Conservation (phyloP, 2,329 filamentous ascomycete genomes). For the Aspergillus oerlinghausenensis region DNA sequence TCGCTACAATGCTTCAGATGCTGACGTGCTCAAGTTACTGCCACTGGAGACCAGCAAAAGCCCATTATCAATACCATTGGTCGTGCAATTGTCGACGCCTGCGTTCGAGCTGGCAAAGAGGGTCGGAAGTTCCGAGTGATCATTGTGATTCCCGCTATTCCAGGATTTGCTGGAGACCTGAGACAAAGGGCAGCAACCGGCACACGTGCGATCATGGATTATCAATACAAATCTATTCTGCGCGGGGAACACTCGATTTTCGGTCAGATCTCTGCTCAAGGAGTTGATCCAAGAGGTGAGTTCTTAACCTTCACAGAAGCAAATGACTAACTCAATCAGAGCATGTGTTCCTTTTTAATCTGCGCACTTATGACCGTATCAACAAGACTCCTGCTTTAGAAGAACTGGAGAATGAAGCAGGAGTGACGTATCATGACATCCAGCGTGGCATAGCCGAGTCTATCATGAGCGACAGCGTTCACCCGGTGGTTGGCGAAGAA, state of each 20-base stretch:
- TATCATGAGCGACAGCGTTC: conserved; percentile 71
- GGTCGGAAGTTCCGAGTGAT: conserved; percentile 86
- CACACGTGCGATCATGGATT: conserved; percentile 95
- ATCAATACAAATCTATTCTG: conserved; percentile 94
- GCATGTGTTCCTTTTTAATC: conserved; percentile 89
- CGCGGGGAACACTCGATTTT: conserved; percentile 90
- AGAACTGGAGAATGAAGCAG: conserved; percentile 73
- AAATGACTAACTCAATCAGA: conserved; percentile 37
- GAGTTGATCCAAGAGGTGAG: conserved; percentile 62
- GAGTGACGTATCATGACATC: conserved; percentile 78
- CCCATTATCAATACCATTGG: conserved; percentile 89
- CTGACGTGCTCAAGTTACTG: conserved; percentile 55
- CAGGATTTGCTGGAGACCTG: conserved; percentile 90
- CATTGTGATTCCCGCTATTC: conserved; percentile 82
- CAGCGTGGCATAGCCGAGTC: conserved; percentile 86
- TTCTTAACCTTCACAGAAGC: conserved; percentile 33
- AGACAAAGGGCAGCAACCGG: conserved; percentile 76
- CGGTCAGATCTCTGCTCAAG: conserved; percentile 66
- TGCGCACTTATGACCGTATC: conserved; percentile 86
- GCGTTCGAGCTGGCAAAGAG: conserved; percentile 74
- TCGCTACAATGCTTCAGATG: background rate
- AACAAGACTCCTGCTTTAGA: conserved; percentile 73
- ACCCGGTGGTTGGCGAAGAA: conserved; percentile 40
- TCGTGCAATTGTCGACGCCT: conserved; percentile 82
- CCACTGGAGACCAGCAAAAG: conserved; percentile 79